These are phyloP conservation scores for Ramalina peruviana DNA, from an alignment of 495 filamentous ascomycete species.

Conservation along the genomic window DNA sequence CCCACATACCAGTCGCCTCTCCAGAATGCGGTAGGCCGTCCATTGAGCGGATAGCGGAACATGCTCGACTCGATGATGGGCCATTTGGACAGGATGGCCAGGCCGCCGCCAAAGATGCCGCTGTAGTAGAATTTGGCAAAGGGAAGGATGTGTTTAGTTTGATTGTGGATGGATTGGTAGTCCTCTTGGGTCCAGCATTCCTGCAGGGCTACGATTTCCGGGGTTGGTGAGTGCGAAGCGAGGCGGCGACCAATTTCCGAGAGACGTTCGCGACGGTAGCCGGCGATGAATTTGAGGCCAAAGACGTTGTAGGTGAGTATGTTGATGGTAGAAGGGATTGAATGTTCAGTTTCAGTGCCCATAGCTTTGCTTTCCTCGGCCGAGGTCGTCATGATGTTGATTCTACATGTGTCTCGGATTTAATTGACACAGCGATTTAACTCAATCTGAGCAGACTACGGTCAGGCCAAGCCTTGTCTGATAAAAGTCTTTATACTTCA, in stretches of 20 bases:
- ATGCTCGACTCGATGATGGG: slow-evolving; percentile 89
- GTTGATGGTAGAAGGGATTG: slow-evolving; percentile 33
- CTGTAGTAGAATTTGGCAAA: slow-evolving; percentile 90
- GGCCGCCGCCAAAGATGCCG: slow-evolving; percentile 75
- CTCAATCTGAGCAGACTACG: too few species aligned
- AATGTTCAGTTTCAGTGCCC: not conserved
- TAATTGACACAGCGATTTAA: not conserved
- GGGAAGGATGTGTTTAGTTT: slow-evolving; percentile 67
- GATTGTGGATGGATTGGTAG: slow-evolving; percentile 64
- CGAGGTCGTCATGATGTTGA: not conserved
- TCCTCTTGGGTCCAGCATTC: slow-evolving; percentile 93
- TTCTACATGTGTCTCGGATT: not conserved
- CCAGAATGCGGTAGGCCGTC: slow-evolving; percentile 83
- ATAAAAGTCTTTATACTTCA: too few species aligned
- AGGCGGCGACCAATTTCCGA: slow-evolving; percentile 69
- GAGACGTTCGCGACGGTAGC: slow-evolving; percentile 65
- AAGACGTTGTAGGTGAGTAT: slow-evolving; percentile 88
- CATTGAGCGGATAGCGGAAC: slow-evolving; percentile 81
- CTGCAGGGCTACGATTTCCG: slow-evolving; percentile 84
- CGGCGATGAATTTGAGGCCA: slow-evolving; percentile 82
- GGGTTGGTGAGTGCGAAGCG: slow-evolving; percentile 47
- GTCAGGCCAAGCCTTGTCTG: too few species aligned
- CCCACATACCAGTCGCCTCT: slow-evolving; percentile 79
- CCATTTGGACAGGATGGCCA: slow-evolving; percentile 90
- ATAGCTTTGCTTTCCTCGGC: not conserved